Base-by-base conservation (phyloP, 768 basidiomycete genomes). In the Tricholoma saponaceum region DNA sequence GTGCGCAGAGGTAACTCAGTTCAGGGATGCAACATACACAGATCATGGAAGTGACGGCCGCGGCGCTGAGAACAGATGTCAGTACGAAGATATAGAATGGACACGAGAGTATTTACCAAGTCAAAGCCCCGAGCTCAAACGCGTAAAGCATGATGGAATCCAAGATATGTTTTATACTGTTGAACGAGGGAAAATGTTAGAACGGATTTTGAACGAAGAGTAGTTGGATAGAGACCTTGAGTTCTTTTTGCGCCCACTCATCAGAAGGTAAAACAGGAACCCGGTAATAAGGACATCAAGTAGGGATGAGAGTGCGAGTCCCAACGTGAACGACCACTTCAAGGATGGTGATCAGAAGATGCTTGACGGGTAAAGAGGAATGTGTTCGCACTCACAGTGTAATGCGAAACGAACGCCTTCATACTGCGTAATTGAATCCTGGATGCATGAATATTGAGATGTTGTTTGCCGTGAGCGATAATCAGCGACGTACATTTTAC, bases 251-350 rank as follows among this genome's bases (percentile, higher is more conserved):
- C 73, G 72, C 18, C 74, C 78, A 37, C 60, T 67, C 59, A 68
- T 70, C 1, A 84, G 66, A 7, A 78, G 73, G 60, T 74, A 70
- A 28, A 77, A 79, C 44, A 84, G 67, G 44, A 72, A 73, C 2
- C 63, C 69, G 5, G 80, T 79, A 50, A 84, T 78, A 18, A 83
- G 65, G 28, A 83, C 62, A 59, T 84, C 83, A 13, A 83, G 67
- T 5, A 73, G 64, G 4, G 77, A 77, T 3, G 82, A 83, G 12
- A 83, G 67, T 0, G 78, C 70, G 3, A 84, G 70, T 8, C 82
- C 83, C 0, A 74, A 69, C 2, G 82, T 83, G 56, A 83, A 83
- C 13, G 79, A 65, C 74, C 78, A 79, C 80, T 80, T 54, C 16
- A 28, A 44, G 5, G 44, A 4, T 16, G 16, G 5, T 10, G 8